A percentile compares a stretch with the other conserved stretches of the same genome.
Evolutionary conservation across 495 filamentous ascomycete genomes (phyloP).

Genomic region (Hyaloscypha hepaticicola): DNA sequence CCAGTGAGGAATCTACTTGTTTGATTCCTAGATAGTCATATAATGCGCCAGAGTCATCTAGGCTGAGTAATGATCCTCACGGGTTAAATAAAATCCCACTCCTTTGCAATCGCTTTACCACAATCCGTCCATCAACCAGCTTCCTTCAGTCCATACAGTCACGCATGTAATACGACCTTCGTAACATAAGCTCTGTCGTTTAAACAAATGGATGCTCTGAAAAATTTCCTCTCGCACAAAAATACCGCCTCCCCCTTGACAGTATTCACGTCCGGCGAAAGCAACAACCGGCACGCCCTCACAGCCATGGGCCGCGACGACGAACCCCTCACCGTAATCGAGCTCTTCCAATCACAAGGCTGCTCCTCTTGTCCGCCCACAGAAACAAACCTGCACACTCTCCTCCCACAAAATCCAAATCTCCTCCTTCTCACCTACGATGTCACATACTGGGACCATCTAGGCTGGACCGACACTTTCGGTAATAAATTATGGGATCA

Average conservation of each 20-base stretch:
- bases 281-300: slow-evolving; percentile 3
- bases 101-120: slow-evolving; percentile 9
- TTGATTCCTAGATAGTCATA: slow-evolving; percentile 7
- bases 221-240: slow-evolving; percentile 4
- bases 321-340: slow-evolving; percentile 12
- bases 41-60: not conserved
- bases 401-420: slow-evolving; percentile 20
- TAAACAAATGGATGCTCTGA: slow-evolving; percentile 8
- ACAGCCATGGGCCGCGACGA: slow-evolving; percentile 2
- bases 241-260: slow-evolving; percentile 2
- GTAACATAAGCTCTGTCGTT: slow-evolving; percentile 5
- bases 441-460: slow-evolving; percentile 30
- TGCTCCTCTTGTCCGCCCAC: slow-evolving; percentile 28
- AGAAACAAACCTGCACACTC: slow-evolving; percentile 1
- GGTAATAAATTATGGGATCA: slow-evolving; percentile 15
- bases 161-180: slow-evolving; percentile 3
- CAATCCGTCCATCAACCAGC: slow-evolving; percentile 3
- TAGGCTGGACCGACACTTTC: slow-evolving; percentile 29
- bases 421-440: slow-evolving; percentile 27
- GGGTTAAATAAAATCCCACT: not conserved
- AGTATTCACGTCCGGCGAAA: not conserved
- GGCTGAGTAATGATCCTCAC: not conserved
- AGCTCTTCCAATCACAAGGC: slow-evolving; percentile 30
- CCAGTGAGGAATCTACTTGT: slow-evolving; percentile 10
- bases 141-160: slow-evolving; percentile 1